phyloP scores from a whole-genome alignment of 371 early-diverging fungal species.

The Phascolomyces articulosus region DNA sequence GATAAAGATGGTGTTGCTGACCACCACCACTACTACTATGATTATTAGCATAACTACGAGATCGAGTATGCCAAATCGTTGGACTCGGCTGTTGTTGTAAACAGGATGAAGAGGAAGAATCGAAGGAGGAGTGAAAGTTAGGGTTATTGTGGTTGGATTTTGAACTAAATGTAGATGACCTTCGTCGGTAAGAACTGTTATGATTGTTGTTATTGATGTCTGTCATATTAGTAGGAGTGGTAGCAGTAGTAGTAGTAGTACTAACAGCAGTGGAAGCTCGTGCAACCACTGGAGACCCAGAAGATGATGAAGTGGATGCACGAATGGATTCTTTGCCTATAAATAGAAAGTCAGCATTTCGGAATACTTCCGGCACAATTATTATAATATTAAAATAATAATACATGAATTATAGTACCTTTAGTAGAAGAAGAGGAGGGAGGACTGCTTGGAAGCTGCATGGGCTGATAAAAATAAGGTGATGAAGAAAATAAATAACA shows the following conservation, averaged over 20 bases:
- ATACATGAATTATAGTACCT: not conserved
- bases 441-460: conserved; percentile 12
- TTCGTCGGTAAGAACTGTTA: not conserved
- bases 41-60: not conserved
- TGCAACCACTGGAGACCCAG: not conserved
- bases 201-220: not conserved
- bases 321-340: conserved; percentile 13
- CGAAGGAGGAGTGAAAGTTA: not conserved
- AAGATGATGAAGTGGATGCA: not conserved
- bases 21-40: not conserved
- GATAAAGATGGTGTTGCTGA: too few species aligned
- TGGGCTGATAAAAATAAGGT: conserved; percentile 11
- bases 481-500: conserved; percentile 9
- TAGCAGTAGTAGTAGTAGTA: too few species aligned
- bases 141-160: not conserved
- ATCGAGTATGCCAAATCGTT: not conserved
- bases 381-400: not conserved
- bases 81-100: not conserved
- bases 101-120: not conserved
- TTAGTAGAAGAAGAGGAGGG: not conserved
- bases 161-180: not conserved
- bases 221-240: too few species aligned
- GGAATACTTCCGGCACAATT: not conserved
- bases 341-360: conserved; percentile 2
- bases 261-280: not conserved